These are phyloP conservation scores for Podaxis pistillaris DNA, from an alignment of 768 basidiomycete species.

Conservation along the genomic window DNA sequence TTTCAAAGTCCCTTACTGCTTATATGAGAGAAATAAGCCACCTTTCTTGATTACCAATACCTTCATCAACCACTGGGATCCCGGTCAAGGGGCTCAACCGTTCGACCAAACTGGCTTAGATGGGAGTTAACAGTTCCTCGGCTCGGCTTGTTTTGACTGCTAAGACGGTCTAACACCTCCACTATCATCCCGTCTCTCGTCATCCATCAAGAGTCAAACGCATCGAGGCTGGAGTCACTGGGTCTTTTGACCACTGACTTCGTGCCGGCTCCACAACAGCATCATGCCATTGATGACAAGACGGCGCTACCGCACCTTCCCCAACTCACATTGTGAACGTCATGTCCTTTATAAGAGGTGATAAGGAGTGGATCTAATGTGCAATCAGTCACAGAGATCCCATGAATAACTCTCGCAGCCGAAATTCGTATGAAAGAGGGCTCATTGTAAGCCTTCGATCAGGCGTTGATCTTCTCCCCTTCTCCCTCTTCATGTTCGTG, in stretches of 20 bases:
- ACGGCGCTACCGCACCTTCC: not conserved
- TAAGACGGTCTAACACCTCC: not conserved
- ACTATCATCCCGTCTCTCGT: not conserved
- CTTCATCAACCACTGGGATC: not conserved
- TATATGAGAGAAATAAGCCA: not conserved
- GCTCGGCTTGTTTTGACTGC: not conserved
- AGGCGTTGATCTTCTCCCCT: not conserved
- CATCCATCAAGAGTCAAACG: not conserved
- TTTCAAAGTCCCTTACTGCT: not conserved
- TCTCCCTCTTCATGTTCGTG: not conserved
- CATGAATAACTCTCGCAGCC: slow-evolving; percentile 6
- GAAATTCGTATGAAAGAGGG: not conserved
- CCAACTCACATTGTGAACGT: not conserved
- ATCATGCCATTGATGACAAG: not conserved
- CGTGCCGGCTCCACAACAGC: slow-evolving; percentile 1
- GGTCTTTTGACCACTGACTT: not conserved
- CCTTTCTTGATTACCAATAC: not conserved
- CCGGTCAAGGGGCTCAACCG: not conserved
- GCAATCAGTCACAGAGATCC: not conserved
- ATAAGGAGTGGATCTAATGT: not conserved
- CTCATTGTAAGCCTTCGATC: not conserved
- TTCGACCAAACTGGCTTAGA: not conserved
- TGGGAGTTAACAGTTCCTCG: not conserved
- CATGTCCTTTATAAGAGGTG: slow-evolving; percentile 1
- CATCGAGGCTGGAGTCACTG: not conserved